phyloP scores from a whole-genome alignment of 768 basidiomycete species.

The Rhizopogon sp. region DNA sequence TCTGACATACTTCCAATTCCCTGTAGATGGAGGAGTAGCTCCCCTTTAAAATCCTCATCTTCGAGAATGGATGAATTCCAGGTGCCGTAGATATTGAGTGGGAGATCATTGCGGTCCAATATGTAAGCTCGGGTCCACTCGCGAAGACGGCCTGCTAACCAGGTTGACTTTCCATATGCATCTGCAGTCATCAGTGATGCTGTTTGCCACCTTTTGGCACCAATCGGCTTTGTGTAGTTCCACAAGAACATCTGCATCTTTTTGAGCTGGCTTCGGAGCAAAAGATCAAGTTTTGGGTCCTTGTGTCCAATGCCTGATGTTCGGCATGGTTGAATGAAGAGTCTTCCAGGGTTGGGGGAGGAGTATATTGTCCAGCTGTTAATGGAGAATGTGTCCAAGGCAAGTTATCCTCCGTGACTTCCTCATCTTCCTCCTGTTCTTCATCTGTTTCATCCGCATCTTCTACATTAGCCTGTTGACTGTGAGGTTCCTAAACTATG shows the following conservation, averaged over 20 bases:
- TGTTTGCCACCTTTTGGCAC: neutral
- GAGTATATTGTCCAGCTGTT: too few species aligned
- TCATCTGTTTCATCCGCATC: too few species aligned
- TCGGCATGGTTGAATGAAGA: neutral
- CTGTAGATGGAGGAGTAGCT: too few species aligned
- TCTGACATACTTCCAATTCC: too few species aligned
- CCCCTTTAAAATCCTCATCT: neutral
- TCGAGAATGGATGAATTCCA: slow-evolving; percentile 12
- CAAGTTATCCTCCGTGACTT: too few species aligned
- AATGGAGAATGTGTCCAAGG: too few species aligned
- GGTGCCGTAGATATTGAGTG: slow-evolving; percentile 14
- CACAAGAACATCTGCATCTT: neutral
- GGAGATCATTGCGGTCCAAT: slow-evolving; percentile 10
- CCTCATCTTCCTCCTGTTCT: too few species aligned
- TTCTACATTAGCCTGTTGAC: too few species aligned
- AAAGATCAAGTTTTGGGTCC: neutral
- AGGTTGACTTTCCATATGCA: neutral
- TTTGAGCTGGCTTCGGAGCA: neutral
- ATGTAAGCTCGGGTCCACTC: slow-evolving; percentile 16
- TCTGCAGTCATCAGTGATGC: neutral
- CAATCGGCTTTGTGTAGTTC: neutral
- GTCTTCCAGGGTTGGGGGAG: neutral
- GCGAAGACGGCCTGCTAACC: slow-evolving; percentile 9
- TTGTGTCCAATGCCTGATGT: slow-evolving; percentile 1
- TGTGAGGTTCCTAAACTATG: too few species aligned